Percentiles rank a stretch among this genome's conserved stretches.
Evolutionary conservation across 257 asterid species (phyloP).

Genomic region (Lycium barbarum): DNA sequence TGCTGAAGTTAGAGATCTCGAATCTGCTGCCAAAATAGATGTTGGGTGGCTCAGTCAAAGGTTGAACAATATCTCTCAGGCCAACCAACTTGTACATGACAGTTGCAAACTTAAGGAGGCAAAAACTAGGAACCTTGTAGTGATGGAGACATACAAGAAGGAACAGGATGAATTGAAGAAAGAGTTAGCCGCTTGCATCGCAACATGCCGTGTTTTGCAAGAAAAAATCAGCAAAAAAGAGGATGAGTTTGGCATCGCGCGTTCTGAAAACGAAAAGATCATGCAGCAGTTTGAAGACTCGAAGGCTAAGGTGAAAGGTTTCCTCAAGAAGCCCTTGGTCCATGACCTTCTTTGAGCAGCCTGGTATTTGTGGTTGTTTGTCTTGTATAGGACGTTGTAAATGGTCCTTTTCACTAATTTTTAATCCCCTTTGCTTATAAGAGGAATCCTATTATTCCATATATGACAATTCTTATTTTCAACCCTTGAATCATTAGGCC

Average conservation of each 20-base stretch:
- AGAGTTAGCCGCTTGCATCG: constrained; percentile 26
- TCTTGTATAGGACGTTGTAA: background rate
- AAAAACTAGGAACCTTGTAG: background rate
- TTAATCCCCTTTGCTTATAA: background rate
- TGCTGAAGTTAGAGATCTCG: constrained; percentile 20
- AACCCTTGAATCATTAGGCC: background rate
- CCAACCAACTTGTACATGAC: constrained; percentile 8
- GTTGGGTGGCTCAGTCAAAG: background rate
- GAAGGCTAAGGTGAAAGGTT: constrained; percentile 12
- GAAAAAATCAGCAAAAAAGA: background rate
- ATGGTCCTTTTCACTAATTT: background rate
- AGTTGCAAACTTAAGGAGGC: constrained; percentile 1
- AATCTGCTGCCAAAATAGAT: constrained; percentile 22
- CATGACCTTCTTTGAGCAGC: background rate
- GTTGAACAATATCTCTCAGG: background rate
- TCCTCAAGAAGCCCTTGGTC: constrained; percentile 10
- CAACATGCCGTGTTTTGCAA: constrained; percentile 15
- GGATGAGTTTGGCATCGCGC: constrained; percentile 13
- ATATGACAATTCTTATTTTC: too few relatives aligned
- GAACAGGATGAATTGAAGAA: background rate
- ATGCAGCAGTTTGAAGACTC: background rate
- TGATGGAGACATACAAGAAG: constrained; percentile 15
- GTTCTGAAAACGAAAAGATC: background rate
- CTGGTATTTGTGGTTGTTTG: background rate
- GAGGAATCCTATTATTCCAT: background rate